A percentile compares a stretch with the other conserved stretches of the same genome.
These are phyloP conservation scores for Viola pubescens DNA, from an alignment of 441 rosid species.

Conservation along the genomic window DNA sequence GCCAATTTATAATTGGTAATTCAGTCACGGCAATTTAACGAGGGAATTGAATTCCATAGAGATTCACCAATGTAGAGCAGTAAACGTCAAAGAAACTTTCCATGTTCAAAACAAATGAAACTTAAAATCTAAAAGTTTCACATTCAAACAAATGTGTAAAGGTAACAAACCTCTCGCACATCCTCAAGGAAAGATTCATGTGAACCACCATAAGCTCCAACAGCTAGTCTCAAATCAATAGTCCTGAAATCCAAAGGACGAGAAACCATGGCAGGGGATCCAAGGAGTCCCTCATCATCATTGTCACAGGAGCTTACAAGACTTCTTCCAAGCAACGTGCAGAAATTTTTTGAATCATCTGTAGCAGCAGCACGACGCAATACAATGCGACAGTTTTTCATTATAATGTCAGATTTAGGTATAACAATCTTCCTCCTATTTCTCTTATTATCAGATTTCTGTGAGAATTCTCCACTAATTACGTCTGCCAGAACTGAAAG, in stretches of 20 bases:
- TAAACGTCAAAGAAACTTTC: neutral
- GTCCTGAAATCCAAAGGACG: slow-evolving; percentile 97
- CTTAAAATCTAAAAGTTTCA: neutral
- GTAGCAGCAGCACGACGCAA: slow-evolving; percentile 78
- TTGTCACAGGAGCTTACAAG: slow-evolving; percentile 58
- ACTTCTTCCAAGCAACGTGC: slow-evolving; percentile 88
- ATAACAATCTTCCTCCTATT: slow-evolving; percentile 48
- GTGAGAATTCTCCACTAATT: slow-evolving; percentile 38
- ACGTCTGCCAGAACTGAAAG: slow-evolving; percentile 80
- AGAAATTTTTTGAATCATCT: slow-evolving; percentile 77
- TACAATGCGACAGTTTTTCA: slow-evolving; percentile 87
- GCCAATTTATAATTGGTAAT: too few species aligned
- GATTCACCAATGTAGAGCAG: neutral
- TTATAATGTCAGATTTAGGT: slow-evolving; percentile 61
- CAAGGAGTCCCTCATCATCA: slow-evolving; percentile 97
- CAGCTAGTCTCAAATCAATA: slow-evolving; percentile 90
- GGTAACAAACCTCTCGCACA: slow-evolving; percentile 75
- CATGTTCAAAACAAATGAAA: neutral
- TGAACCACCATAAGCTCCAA: slow-evolving; percentile 85
- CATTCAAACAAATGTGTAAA: neutral
- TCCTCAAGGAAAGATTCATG: slow-evolving; percentile 92
- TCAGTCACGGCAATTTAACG: neutral
- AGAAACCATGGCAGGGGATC: slow-evolving; percentile 93
- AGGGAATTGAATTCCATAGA: neutral
- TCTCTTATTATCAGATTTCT: slow-evolving; percentile 41